Evolutionary conservation across 495 filamentous ascomycete genomes (phyloP), one percentile per base, ranked within the genome.

Genomic region (Tuber umbilicatum): DNA sequence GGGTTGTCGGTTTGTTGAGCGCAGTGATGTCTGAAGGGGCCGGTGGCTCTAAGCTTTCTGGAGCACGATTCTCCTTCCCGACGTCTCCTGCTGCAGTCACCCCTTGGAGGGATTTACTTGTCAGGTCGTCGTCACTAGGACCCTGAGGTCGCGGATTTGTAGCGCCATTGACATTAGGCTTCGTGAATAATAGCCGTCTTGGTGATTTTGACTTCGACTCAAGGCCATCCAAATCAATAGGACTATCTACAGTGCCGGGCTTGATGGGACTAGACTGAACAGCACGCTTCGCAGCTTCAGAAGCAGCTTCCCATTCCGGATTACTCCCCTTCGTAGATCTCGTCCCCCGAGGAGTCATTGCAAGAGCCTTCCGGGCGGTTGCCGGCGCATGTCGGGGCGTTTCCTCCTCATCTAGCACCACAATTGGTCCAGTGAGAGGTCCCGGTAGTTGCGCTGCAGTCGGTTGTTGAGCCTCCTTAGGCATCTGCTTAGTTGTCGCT

Each of bases 261-360:
- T 87, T 86, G n/a, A 86, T 87, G 21, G 91, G 91, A 74, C 91
- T 93, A 21, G 91, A 93, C 78, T 91, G 89, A 42, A 92, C 89
- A 70, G 89, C 90, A 74, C 88, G 84, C 68, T 85, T 84, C 47
- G 91, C 84, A 7, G 89, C 90, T 45, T 87, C 86, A 19, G 86
- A 85, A 38, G 89, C 88, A 75, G 87, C 85, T 45, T 88, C 83
- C 41, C 87, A 88, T 70, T 89, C 81, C 73, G 80, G 76, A 42
- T 75, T 73, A 71, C 81, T 82, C 21, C 81, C 80, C 40, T 84
- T 85, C 7, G 76, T 73, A 23, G 80, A 78, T 70, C 75, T 78
- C 79, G 84, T 45, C 68, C 80, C 71, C 77, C 81, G 83, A 78
- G 80, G 81, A 74, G 81, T 76, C 78, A 83, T 73, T 76, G 83